Evolutionary conservation across 192 early-diverging fungal genomes (phyloP).

Genomic region (Spizellomyces sp.): DNA sequence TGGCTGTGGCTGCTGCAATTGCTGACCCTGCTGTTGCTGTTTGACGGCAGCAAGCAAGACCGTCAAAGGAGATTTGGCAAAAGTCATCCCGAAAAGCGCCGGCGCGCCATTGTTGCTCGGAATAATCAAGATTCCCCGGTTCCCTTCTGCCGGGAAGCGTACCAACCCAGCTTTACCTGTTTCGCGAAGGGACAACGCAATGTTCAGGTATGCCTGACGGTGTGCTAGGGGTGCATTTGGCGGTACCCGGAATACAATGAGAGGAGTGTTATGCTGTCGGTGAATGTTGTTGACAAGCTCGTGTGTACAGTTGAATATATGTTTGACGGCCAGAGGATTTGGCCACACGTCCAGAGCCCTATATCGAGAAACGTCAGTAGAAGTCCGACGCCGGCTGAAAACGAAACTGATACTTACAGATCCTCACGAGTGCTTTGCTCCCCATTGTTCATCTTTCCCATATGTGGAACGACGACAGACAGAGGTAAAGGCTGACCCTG

Average conservation of each 20-base stretch:
- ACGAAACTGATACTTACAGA: not conserved
- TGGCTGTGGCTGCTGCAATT: constrained; percentile 1
- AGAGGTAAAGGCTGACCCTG: too few species aligned
- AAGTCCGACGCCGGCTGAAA: too few species aligned
- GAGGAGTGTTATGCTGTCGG: constrained; percentile 1
- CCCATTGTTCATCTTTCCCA: constrained; percentile 3
- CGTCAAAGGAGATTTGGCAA: not conserved
- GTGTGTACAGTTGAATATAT: constrained; percentile 12
- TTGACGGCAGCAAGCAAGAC: constrained; percentile 11
- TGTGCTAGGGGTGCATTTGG: not conserved
- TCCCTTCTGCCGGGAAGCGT: not conserved
- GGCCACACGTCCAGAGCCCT: constrained; percentile 16
- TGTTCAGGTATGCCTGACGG: not conserved
- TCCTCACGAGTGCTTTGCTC: not conserved
- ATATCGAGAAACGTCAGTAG: not conserved
- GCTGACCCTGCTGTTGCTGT: constrained; percentile 5
- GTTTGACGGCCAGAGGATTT: not conserved
- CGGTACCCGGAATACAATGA: constrained; percentile 2
- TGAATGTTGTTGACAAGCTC: constrained; percentile 5
- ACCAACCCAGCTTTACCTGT: constrained; percentile 9
- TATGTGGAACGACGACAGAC: not conserved
- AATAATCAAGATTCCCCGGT: constrained; percentile 9
- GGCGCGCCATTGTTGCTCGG: not conserved
- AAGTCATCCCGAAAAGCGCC: constrained; percentile 11
- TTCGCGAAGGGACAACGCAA: constrained; percentile 1